Percentiles rank a stretch among this genome's conserved stretches.
Evolutionary conservation across 306 rosid species (phyloP).

Genomic region (Cucumis cinereus): DNA sequence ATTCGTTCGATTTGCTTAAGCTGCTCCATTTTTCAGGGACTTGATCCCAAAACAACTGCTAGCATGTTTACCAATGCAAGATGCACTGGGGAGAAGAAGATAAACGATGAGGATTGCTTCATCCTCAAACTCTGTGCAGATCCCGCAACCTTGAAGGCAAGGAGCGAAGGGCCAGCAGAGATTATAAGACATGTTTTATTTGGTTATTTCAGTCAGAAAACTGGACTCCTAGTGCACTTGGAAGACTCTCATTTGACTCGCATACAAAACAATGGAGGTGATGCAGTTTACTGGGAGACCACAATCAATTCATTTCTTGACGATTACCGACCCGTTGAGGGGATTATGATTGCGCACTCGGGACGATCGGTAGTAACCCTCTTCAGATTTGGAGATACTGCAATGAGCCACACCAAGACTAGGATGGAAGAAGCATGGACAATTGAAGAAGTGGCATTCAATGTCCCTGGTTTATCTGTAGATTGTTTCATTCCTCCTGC

Average conservation of each 20-base stretch:
- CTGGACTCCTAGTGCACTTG: constrained; percentile 89
- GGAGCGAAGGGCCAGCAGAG: constrained; percentile 98
- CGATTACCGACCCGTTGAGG: constrained; percentile 79
- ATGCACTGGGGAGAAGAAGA: constrained; percentile 93
- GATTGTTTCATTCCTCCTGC: constrained; percentile 99
- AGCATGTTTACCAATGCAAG: constrained; percentile 88
- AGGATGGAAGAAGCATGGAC: constrained; percentile 99
- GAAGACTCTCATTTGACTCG: constrained; percentile 99
- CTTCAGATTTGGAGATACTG: constrained; percentile 98
- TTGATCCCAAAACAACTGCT: constrained; percentile 96
- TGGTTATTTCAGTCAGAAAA: constrained; percentile 96
- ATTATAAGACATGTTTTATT: constrained; percentile 88
- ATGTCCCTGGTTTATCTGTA: constrained; percentile 79
- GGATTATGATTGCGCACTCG: constrained; percentile 85
- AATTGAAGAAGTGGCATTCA: constrained; percentile 92
- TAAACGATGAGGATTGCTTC: constrained; percentile 87
- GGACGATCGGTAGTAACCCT: constrained; percentile 94
- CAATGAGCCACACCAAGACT: constrained; percentile 96
- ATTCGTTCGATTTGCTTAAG: background rate
- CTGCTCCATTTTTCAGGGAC: constrained; percentile 38
- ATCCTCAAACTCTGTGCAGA: constrained; percentile 90
- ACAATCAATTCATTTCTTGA: constrained; percentile 89
- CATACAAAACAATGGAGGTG: constrained; percentile 93
- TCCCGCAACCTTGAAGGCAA: constrained; percentile 76
- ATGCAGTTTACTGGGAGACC: constrained; percentile 98